phyloP scores from a whole-genome alignment of 176 grass and related monocot genomes.

The Aegilops speltoides region DNA sequence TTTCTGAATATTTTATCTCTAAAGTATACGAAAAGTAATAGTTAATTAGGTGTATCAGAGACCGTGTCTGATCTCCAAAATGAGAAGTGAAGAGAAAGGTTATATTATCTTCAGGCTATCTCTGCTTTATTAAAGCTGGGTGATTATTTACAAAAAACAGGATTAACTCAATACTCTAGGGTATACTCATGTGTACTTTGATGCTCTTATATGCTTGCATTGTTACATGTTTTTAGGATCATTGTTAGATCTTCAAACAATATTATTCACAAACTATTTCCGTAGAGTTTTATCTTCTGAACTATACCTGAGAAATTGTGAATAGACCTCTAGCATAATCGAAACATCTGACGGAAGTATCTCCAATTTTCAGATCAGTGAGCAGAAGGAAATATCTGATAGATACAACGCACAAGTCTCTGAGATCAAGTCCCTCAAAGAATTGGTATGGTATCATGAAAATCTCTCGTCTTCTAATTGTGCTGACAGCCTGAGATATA shows the following conservation, averaged over 20 bases:
- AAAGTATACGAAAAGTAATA: neutral
- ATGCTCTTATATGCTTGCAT: conserved; percentile 3
- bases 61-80: neutral
- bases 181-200: neutral
- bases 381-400: conserved; percentile 60
- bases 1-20: neutral
- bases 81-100: neutral
- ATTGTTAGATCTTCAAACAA: neutral
- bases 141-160: neutral
- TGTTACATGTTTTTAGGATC: conserved; percentile 8
- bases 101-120: neutral
- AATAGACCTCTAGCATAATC: conserved; percentile 12
- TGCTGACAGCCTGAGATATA: conserved; percentile 1
- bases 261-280: neutral
- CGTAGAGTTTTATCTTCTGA: conserved; percentile 3
- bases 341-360: conserved; percentile 33
- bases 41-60: neutral
- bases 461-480: conserved; percentile 15
- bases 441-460: conserved; percentile 59
- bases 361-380: conserved; percentile 65
- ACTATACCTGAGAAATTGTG: conserved; percentile 13
- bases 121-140: conserved; percentile 1
- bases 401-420: conserved; percentile 54
- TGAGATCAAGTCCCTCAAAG: conserved; percentile 79
- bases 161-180: conserved; percentile 5